These are phyloP conservation scores for Pseudomassariella vexata DNA, from an alignment of 2,329 filamentous ascomycete genomes.

Conservation along the genomic window DNA sequence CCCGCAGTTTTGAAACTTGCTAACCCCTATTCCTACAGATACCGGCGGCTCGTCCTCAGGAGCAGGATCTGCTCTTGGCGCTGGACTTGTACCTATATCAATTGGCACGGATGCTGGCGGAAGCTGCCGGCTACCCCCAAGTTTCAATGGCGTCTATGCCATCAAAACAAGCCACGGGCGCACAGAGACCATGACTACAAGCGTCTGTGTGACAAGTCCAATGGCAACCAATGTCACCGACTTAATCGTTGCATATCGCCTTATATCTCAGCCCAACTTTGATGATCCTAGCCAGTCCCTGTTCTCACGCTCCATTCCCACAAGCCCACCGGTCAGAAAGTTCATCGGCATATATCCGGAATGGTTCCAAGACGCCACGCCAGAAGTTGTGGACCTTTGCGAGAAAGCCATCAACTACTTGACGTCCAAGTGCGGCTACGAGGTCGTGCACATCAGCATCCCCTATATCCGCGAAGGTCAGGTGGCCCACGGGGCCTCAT, in stretches of 20 bases:
- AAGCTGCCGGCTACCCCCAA: conserved; percentile 66
- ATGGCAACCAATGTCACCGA: conserved; percentile 72
- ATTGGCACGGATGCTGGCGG: conserved; percentile 74
- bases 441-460: conserved; percentile 54
- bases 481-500: conserved; percentile 70
- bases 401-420: conserved; percentile 52
- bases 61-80: conserved; percentile 62
- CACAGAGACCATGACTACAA: conserved; percentile 48
- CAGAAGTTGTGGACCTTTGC: conserved; percentile 56
- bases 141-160: conserved; percentile 76
- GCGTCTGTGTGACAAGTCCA: conserved; percentile 63
- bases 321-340: conserved; percentile 40
- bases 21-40: too few relatives aligned
- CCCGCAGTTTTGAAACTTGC: too few relatives aligned
- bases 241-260: conserved; percentile 73
- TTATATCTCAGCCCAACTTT: conserved; percentile 70
- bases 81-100: conserved; percentile 68
- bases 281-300: conserved; percentile 51
- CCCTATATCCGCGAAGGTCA: conserved; percentile 67
- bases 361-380: conserved; percentile 66
- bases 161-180: conserved; percentile 75
- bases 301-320: conserved; percentile 55
- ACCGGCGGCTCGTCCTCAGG: conserved; percentile 78
- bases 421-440: conserved; percentile 37
- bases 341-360: conserved; percentile 64